A percentile compares a stretch with the other conserved stretches of the same genome.
These are phyloP conservation scores for Polytolypa hystricis DNA, from an alignment of 2,329 filamentous ascomycete genomes.

Conservation along the genomic window DNA sequence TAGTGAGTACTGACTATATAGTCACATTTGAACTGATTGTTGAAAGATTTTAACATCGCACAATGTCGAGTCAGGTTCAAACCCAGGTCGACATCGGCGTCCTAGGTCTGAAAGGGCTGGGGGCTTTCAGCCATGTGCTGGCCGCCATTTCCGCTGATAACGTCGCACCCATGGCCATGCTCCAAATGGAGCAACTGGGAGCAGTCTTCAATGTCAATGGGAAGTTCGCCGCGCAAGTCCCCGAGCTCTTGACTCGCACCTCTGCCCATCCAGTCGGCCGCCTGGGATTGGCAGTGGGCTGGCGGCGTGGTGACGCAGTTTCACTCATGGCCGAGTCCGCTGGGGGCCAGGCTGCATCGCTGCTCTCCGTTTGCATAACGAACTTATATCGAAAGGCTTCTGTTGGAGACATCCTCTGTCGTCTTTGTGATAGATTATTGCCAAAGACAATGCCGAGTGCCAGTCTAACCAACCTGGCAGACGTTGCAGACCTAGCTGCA, in stretches of 20 bases:
- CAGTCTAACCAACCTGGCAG: no score
- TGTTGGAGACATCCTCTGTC: background rate
- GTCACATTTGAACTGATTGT: no score
- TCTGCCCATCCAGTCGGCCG: constrained; percentile 3
- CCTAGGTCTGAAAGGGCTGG: constrained; percentile 22
- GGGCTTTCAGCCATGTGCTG: constrained; percentile 12
- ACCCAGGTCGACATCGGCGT: no score
- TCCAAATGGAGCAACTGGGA: constrained; percentile 12
- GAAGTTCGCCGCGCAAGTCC: constrained; percentile 6
- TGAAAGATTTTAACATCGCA: no score
- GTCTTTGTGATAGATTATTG: background rate
- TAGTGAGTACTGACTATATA: no score
- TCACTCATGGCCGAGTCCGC: constrained; percentile 8
- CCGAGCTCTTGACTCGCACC: constrained; percentile 9
- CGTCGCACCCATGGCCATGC: constrained; percentile 8
- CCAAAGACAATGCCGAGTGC: no score
- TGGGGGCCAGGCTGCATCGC: constrained; percentile 4
- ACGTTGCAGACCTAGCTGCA: no score
- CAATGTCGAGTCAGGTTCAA: no score
- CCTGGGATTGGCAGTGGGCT: constrained; percentile 9
- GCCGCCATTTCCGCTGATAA: constrained; percentile 11
- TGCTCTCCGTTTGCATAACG: constrained; percentile 1
- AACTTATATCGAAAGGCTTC: background rate
- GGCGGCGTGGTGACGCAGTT: constrained; percentile 10
- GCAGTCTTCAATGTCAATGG: constrained; percentile 9